Percentiles rank a stretch among this genome's conserved stretches.
phyloP scores from a whole-genome alignment of 2,329 filamentous ascomycete species.

The Fusarium mangiferae region DNA sequence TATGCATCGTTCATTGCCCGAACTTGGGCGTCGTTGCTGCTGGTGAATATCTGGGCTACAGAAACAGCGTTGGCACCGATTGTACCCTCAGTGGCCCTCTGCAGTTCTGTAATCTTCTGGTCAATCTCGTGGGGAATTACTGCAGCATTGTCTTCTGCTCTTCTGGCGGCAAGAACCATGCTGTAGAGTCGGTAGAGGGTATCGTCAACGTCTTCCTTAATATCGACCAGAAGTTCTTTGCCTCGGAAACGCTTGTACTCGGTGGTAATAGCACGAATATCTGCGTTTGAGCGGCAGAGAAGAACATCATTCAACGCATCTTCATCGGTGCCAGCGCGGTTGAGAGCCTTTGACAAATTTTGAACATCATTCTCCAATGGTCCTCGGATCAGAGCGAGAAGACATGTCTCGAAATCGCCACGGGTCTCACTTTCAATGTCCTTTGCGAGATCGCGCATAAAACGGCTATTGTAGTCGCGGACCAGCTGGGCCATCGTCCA shows the following conservation, averaged over 20 bases:
- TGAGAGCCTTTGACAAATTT: conserved; percentile 45
- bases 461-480: conserved; percentile 47
- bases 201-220: conserved; percentile 48
- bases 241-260: conserved; percentile 46
- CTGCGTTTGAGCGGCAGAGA: conserved; percentile 50
- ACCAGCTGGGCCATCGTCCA: conserved; percentile 49
- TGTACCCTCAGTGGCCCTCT: conserved; percentile 47
- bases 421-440: conserved; percentile 50
- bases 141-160: conserved; percentile 44
- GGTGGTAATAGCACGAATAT: conserved; percentile 47
- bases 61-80: conserved; percentile 46
- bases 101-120: conserved; percentile 47
- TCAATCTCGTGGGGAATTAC: conserved; percentile 47
- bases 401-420: conserved; percentile 44
- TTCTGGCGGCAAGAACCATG: conserved; percentile 45
- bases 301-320: conserved; percentile 50
- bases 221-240: conserved; percentile 45
- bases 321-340: conserved; percentile 48
- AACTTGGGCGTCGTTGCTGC: conserved; percentile 48
- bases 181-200: conserved; percentile 48
- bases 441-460: conserved; percentile 47
- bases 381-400: conserved; percentile 46
- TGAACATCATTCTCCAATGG: conserved; percentile 49
- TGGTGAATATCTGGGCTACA: conserved; percentile 48
- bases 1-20: conserved; percentile 46